Conservation (phyloP, 2,329 filamentous ascomycete genomes). For the Claviceps sp. region DNA sequence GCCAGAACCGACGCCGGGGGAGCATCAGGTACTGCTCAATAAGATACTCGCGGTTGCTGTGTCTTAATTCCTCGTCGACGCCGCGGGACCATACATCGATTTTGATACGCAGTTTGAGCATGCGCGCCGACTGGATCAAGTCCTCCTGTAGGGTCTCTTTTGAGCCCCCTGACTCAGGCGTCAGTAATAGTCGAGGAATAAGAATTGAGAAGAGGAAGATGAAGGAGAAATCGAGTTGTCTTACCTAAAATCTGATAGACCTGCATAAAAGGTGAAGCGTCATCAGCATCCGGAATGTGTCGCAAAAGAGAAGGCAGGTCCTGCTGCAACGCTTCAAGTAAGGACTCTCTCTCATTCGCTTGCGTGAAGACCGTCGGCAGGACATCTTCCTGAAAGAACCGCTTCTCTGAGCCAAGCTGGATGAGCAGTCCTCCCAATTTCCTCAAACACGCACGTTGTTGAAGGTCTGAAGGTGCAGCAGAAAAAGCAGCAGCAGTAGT, state of each 20-base stretch:
- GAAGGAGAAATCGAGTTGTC: neutral
- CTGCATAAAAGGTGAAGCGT: neutral
- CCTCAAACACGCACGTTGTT: neutral
- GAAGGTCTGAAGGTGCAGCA: too few species aligned
- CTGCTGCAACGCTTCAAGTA: neutral
- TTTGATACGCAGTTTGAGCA: neutral
- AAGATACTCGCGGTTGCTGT: neutral
- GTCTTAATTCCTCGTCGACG: neutral
- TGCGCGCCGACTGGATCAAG: neutral
- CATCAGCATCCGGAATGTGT: neutral
- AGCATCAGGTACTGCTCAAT: neutral
- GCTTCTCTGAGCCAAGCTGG: neutral
- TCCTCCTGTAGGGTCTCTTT: neutral
- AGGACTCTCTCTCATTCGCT: neutral
- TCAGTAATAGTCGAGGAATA: neutral
- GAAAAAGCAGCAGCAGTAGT: neutral
- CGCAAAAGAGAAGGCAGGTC: too few species aligned
- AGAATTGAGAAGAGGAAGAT: neutral
- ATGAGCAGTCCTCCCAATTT: neutral
- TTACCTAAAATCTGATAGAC: neutral
- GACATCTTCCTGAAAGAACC: neutral
- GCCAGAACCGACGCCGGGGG: neutral
- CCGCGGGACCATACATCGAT: neutral
- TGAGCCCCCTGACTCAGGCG: neutral
- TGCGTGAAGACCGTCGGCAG: too few species aligned